phyloP scores from a whole-genome alignment of 106 monocot genomes.

The Dendrobium nobile region DNA sequence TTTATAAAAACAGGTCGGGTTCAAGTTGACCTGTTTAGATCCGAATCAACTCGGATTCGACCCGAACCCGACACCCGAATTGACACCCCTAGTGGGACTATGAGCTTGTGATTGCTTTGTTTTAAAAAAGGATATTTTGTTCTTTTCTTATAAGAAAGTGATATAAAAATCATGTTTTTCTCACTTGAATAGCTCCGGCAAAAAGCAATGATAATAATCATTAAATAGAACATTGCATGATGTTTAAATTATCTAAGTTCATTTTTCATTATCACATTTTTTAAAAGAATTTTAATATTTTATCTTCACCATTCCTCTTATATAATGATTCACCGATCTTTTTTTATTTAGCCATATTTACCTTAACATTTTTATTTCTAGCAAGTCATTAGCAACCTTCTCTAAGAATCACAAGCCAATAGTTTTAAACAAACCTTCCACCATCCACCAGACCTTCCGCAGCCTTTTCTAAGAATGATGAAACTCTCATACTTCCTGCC shows the following conservation, averaged over 20 bases:
- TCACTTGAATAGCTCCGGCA: too few relatives aligned
- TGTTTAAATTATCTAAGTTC: neutral
- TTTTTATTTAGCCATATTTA: neutral
- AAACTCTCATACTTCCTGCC: conserved; percentile 78
- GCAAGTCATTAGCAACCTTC: too few relatives aligned
- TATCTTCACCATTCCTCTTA: neutral
- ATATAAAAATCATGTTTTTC: too few relatives aligned
- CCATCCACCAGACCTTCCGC: conserved; percentile 92
- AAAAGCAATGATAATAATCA: too few relatives aligned
- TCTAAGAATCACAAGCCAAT: neutral
- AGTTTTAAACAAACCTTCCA: conserved; percentile 51
- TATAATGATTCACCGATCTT: neutral
- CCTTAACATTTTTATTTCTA: neutral
- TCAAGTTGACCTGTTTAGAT: too few relatives aligned
- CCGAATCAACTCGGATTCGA: too few relatives aligned
- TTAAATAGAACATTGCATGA: neutral
- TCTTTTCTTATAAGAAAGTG: too few relatives aligned
- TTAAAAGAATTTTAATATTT: neutral
- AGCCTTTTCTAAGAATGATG: conserved; percentile 90
- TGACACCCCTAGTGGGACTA: too few relatives aligned
- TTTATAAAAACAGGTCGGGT: too few relatives aligned
- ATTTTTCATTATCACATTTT: neutral
- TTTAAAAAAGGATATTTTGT: too few relatives aligned
- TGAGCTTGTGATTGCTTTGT: too few relatives aligned
- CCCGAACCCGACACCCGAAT: too few relatives aligned